Evolutionary conservation across 495 filamentous ascomycete species (phyloP).

Genomic region (Lineolata rhizophorae): DNA sequence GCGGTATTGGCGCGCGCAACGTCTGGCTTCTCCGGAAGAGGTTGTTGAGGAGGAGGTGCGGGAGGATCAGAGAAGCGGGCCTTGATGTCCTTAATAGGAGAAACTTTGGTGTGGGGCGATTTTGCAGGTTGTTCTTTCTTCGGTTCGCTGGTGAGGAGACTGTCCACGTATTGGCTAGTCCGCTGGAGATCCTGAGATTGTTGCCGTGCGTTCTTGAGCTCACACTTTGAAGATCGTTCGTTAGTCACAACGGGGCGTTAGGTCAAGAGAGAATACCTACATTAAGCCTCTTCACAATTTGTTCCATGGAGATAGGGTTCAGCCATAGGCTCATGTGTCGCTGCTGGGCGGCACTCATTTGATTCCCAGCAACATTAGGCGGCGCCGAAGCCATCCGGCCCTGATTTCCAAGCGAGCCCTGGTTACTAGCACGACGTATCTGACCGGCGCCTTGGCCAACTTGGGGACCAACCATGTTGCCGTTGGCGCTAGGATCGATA

Average conservation of each 20-base stretch:
- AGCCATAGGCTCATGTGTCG: slow-evolving; percentile 65
- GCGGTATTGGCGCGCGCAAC: slow-evolving; percentile 23
- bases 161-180: slow-evolving; percentile 58
- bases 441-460: slow-evolving; percentile 32
- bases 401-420: slow-evolving; percentile 29
- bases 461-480: slow-evolving; percentile 40
- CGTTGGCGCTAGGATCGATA: slow-evolving; percentile 48
- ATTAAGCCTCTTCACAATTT: slow-evolving; percentile 80
- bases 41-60: slow-evolving; percentile 77
- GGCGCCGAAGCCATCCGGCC: too few relatives aligned
- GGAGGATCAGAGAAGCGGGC: slow-evolving; percentile 71
- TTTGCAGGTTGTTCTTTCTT: slow-evolving; percentile 32
- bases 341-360: slow-evolving; percentile 38
- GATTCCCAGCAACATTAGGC: slow-evolving; percentile 19
- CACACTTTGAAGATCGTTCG: slow-evolving; percentile 43
- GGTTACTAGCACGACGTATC: slow-evolving; percentile 48
- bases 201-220: slow-evolving; percentile 70
- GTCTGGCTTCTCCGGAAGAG: slow-evolving; percentile 77
- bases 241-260: slow-evolving; percentile 3
- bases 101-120: slow-evolving; percentile 8
- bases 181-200: slow-evolving; percentile 67
- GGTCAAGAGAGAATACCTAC: slow-evolving; percentile 31
- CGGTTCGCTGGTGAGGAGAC: slow-evolving; percentile 48
- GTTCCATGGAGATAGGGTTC: slow-evolving; percentile 75
- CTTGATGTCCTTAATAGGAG: slow-evolving; percentile 30